Evolutionary conservation across 371 early-diverging fungal genomes (phyloP), one percentile per base, ranked within the genome.

Genomic region (Coemansia sp.): DNA sequence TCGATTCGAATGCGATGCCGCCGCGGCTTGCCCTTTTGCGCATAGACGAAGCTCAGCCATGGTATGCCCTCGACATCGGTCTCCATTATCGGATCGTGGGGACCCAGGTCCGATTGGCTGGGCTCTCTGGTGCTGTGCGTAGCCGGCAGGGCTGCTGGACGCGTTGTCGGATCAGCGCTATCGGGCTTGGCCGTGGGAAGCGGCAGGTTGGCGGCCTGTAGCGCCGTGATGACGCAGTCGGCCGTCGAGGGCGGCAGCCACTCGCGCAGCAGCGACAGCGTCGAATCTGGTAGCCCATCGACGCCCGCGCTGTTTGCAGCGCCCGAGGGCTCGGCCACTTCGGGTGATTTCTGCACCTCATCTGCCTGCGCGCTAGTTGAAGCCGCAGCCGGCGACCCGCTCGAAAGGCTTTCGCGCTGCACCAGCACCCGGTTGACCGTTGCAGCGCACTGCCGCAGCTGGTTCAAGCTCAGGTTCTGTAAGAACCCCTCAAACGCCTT

Each of bases 1-100:
- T 79, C 79, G 26, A 78, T 62, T 39, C 79, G 78, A 34, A 79
- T 70, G 1, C 62, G 66, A 45, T 79, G 65, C 10, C 80, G 59
- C 11, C 55, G 59, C 2, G 76, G 66, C 47, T 72, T 68, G n/a
- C 79, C 79, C 55, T 79, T 79, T 34, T 75, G 73, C 16, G 72
- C 79, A 32, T 79, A 79, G n/a, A 59, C 50, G 50, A 79, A 79
- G 42, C 55, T 61, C 40, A 79, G 65, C 72, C 69, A 68, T 4
- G 79, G 79, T 7, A 53, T 65, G 39, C 59, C 70, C 10, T 71
- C 65, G 35, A 14, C 30, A 16, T 65, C 80, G 11, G 58, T 55
- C 32, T 65, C 63, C 11, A 74, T 41, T 4, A 26, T 13, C 7
- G 70, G 70, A 10, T 64, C 74, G 48, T 32, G 55, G 32, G 51